A percentile compares a stretch with the other conserved stretches of the same genome.
These are phyloP conservation scores for Pythium phragmitis DNA, from an alignment of 352 stramenopile genomes.

Conservation along the genomic window DNA sequence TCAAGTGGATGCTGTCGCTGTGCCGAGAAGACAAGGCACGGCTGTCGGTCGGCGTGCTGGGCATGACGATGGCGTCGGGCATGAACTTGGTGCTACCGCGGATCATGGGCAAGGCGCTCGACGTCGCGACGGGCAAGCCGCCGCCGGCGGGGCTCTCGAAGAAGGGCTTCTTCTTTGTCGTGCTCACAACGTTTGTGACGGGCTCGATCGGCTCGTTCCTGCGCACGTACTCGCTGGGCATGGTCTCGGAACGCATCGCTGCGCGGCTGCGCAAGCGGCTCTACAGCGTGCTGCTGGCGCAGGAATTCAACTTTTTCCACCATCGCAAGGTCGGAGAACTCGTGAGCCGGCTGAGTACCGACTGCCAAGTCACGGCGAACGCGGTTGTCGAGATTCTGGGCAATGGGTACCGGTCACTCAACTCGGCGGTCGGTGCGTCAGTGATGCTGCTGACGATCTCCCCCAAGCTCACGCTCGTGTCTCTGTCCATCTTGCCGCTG, in stretches of 20 bases:
- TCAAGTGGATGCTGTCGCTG: slow-evolving; percentile 69
- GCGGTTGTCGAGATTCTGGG: slow-evolving; percentile 85
- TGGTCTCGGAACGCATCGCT: slow-evolving; percentile 85
- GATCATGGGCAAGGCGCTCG: slow-evolving; percentile 88
- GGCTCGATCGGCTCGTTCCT: slow-evolving; percentile 86
- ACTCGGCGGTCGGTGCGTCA: slow-evolving; percentile 86
- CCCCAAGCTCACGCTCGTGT: slow-evolving; percentile 88
- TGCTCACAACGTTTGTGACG: slow-evolving; percentile 82
- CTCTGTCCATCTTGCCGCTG: slow-evolving; percentile 77
- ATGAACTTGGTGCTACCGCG: slow-evolving; percentile 90
- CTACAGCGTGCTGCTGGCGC: slow-evolving; percentile 72
- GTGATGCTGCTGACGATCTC: slow-evolving; percentile 89
- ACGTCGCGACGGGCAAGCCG: slow-evolving; percentile 77
- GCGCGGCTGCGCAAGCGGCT: slow-evolving; percentile 73
- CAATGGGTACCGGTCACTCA: slow-evolving; percentile 86
- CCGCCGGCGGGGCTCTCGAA: slow-evolving; percentile 67
- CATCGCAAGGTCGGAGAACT: slow-evolving; percentile 84
- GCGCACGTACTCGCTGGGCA: slow-evolving; percentile 86
- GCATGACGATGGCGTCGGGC: slow-evolving; percentile 80
- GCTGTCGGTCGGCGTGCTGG: slow-evolving; percentile 66
- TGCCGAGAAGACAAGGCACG: slow-evolving; percentile 66
- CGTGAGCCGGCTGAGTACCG: slow-evolving; percentile 78
- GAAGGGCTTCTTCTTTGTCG: slow-evolving; percentile 85
- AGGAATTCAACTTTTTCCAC: slow-evolving; percentile 87
- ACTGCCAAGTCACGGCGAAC: slow-evolving; percentile 89